Evolutionary conservation across 345 rosid species (phyloP), one percentile per base, ranked within the genome.

Genomic region (Arabis hirsuta): DNA sequence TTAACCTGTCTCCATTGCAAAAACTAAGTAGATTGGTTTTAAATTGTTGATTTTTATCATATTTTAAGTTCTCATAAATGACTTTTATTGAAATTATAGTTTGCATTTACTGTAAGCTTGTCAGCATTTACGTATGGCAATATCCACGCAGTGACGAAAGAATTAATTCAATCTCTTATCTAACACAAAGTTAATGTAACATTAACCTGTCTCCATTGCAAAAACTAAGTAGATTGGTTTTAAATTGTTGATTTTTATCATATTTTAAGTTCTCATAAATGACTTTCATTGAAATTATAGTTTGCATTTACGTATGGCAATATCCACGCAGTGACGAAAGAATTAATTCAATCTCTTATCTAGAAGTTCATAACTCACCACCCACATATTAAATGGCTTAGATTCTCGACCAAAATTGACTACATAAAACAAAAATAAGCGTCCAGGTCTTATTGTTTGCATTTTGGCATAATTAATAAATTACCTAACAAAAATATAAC

Each of bases 341-440:
- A 29, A 29, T 46, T 14, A 29, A 11, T 10, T 4, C 38, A 8
- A 6, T 62, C 29, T 6, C 14, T 14, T 10, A 11, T 62, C 27
- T 45, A 20, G 38, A 43, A 26, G 52, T 47, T 27, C 64, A 59
- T 20, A 20, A 56, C 48, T 24, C 57, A 24, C 29, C 41, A 36
- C 16, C 10, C 65, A 57, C 73, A 38, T 50, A 50, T 16, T 60
- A 50, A 16, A 59, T 70, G 42, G 14, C 36, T 48, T 39, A 60
- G 51, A 50, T 60, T 70, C 22, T 50, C 54, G 39, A 69, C 47
- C 47, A 48, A 45, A 20, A 59, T 70, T 38, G 59, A 38, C 50
- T 11, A 26, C 12, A 41, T 50, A 61, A 24, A 48, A 50, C 3
- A 19, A 34, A 29, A 22, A 42, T 48, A 20, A 59, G 43, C 27